phyloP scores from a whole-genome alignment of 2,329 filamentous ascomycete genomes.

The Aspergillus terreus region DNA sequence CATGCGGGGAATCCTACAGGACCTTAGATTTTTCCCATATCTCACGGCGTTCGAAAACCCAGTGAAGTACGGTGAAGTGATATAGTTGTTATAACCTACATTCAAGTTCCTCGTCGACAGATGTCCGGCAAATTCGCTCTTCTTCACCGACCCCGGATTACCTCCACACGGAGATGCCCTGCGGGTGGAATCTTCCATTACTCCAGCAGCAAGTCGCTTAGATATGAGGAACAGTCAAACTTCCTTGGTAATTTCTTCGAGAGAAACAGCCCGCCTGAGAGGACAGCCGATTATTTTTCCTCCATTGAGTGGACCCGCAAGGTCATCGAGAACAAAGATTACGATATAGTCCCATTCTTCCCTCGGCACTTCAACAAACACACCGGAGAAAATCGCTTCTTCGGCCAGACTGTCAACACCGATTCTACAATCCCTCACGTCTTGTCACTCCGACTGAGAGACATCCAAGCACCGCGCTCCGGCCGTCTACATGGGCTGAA shows the following conservation, averaged over 20 bases:
- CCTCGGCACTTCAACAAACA: background rate
- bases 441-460: background rate
- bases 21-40: too few species aligned
- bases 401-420: background rate
- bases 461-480: background rate
- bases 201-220: background rate
- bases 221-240: background rate
- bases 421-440: slow-evolving; percentile 1
- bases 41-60: too few species aligned
- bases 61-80: too few species aligned
- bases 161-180: background rate
- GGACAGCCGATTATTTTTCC: background rate
- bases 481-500: background rate
- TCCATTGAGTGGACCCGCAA: slow-evolving; percentile 1
- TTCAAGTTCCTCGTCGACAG: background rate
- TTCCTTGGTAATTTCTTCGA: background rate
- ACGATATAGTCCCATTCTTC: slow-evolving; percentile 2
- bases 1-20: too few species aligned
- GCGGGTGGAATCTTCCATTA: background rate
- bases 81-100: too few species aligned
- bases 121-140: background rate
- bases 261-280: background rate
- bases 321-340: background rate
- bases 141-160: background rate
- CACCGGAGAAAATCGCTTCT: slow-evolving; percentile 3